Evolutionary conservation across 2,329 filamentous ascomycete species (phyloP).

Genomic region (Epichloe baconii): DNA sequence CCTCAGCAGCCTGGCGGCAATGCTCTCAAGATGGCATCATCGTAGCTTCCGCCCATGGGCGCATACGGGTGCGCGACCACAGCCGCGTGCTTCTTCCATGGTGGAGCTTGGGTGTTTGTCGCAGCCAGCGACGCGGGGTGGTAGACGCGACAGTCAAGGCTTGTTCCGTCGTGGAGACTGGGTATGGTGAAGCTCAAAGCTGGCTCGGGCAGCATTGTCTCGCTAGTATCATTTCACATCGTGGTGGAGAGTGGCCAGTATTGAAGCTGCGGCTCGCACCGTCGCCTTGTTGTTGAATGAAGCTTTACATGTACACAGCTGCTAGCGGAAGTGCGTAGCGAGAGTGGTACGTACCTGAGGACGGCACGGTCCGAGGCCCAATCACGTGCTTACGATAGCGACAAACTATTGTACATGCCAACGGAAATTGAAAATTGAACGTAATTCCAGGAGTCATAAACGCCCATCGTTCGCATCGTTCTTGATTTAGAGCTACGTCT

Average conservation of each 20-base stretch:
- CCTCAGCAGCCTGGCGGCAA: constrained; percentile 51
- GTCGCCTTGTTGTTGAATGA: not conserved
- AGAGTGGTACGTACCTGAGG: too few species aligned
- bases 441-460: not conserved
- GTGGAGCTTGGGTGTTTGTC: constrained; percentile 16
- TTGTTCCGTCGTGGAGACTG: constrained; percentile 64
- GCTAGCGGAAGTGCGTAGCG: too few species aligned
- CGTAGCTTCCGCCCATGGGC: constrained; percentile 70
- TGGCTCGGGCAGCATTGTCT: constrained; percentile 40
- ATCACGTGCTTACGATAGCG: too few species aligned
- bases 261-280: not conserved
- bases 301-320: too few species aligned
- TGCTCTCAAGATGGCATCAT: constrained; percentile 66
- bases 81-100: constrained; percentile 37
- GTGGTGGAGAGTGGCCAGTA: not conserved
- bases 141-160: constrained; percentile 73
- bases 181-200: constrained; percentile 63
- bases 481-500: not conserved
- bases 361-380: too few species aligned
- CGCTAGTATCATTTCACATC: constrained; percentile 1
- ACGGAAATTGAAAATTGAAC: too few species aligned
- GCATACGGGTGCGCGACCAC: constrained; percentile 87
- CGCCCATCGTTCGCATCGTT: not conserved
- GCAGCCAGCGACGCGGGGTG: constrained; percentile 42
- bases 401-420: too few species aligned